Percentiles rank a stretch among this genome's conserved stretches.
Conservation (phyloP, 208 protist species). For the Acanthamoeba castellanii region DNA sequence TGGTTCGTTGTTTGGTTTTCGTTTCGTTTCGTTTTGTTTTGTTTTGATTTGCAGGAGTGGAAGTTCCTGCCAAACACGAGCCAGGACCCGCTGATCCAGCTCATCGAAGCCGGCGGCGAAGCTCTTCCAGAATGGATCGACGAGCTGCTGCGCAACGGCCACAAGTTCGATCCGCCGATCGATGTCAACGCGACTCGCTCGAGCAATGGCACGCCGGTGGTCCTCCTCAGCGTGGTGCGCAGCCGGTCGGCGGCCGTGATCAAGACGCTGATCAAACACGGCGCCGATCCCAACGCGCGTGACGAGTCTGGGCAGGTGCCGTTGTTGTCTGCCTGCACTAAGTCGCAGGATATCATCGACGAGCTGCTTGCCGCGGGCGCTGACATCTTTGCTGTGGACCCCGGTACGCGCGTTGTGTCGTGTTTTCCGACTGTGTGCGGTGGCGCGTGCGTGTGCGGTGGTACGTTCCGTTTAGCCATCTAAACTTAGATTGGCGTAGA, state of each 20-base stretch:
- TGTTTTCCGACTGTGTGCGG: neutral
- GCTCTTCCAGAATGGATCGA: neutral
- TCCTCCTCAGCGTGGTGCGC: neutral
- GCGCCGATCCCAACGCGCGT: neutral
- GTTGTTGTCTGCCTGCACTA: neutral
- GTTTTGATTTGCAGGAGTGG: neutral
- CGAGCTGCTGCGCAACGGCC: neutral
- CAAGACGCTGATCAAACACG: neutral
- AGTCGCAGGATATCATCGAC: neutral
- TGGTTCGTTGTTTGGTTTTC: neutral
- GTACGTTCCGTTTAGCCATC: neutral
- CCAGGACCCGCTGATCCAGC: neutral
- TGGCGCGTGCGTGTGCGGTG: neutral
- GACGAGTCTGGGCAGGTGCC: neutral
- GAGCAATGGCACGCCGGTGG: neutral
- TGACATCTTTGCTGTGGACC: neutral
- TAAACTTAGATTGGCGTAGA: neutral
- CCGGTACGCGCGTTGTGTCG: neutral
- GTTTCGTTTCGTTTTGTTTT: neutral
- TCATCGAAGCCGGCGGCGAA: neutral
- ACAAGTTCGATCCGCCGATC: slow-evolving; percentile 13
- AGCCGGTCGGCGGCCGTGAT: neutral
- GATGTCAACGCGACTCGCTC: neutral
- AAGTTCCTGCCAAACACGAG: too few relatives aligned
- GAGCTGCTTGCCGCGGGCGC: neutral